Evolutionary conservation across 148 eudicot species (phyloP), one percentile per base, ranked within the genome.

Genomic region (Beta vulgaris): DNA sequence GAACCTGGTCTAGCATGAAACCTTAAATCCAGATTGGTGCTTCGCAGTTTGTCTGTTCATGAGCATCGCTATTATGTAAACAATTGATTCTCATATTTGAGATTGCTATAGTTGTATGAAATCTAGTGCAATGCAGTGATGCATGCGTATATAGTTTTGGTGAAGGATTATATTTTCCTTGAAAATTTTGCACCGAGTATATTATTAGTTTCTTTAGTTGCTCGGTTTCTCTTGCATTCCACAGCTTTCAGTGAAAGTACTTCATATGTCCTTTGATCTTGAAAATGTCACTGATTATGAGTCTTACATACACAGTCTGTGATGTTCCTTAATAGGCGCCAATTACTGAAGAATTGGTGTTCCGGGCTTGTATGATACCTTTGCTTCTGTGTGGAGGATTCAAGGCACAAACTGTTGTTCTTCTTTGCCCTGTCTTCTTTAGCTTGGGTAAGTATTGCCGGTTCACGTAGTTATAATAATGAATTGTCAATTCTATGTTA

Each of bases 301-400:
- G 21, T 64, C 62, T 72, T 40, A 51, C 59, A 18, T 42, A 11
- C 21, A 36, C 48, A 37, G 26, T 76, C n/a, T 75, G 12, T 69
- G 32, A 65, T 82, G 53, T 70, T 73, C 73, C 76, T 63, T 49
- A 77, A 78, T 91, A 95, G 97, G 96, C 97, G 67, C 98, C 98
- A 63, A 58, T 95, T 53, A 92, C 96, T 16, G 98, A 92, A 81
- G 98, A 95, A 84, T 77, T 95, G 87, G 98, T 95, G 67, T 95
- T 95, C 80, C 82, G 97, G 83, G 98, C 98, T 60, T 95, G 97
- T 77, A 95, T 95, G 98, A 89, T 92, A 72, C 91, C 98, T 78
- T 79, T 95, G 82, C 96, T 95, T 71, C 86, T 89, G 23, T 95
- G 97, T 85, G 97, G 96, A 55, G 94, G 98, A 73, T 90, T 95